Percentiles rank a stretch among this genome's conserved stretches.
Conservation (phyloP, 164 flowering plant genomes). For the Vitis amurensis region DNA sequence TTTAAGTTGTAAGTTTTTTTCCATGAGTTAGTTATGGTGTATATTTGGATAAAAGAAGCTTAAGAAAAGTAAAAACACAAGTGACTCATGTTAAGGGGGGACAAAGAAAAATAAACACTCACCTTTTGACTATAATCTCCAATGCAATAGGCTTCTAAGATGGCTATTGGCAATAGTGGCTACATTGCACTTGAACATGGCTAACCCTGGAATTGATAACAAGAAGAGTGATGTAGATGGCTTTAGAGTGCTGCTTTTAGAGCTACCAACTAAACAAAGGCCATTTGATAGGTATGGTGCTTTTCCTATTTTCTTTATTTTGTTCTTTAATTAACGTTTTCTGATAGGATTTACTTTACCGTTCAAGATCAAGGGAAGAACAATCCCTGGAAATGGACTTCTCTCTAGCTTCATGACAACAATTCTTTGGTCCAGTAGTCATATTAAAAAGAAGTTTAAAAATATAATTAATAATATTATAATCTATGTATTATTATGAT, state of each 20-base stretch:
- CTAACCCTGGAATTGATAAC: conserved; percentile 43
- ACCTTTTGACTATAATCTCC: background rate
- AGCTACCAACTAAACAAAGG: conserved; percentile 71
- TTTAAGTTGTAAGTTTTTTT: too few species aligned
- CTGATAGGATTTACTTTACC: too few species aligned
- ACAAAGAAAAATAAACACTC: background rate
- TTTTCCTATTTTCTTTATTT: background rate
- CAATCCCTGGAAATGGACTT: conserved; percentile 78
- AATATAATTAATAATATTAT: too few species aligned
- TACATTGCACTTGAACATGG: conserved; percentile 74
- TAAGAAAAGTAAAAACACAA: too few species aligned
- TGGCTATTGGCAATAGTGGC: conserved; percentile 60
- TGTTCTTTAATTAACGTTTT: background rate
- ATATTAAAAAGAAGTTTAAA: too few species aligned
- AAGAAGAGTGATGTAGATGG: conserved; percentile 68
- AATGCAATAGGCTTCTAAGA: conserved; percentile 67
- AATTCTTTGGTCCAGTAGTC: conserved; percentile 28
- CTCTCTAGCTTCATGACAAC: conserved; percentile 56
- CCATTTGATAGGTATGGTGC: conserved; percentile 58
- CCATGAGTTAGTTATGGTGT: too few species aligned
- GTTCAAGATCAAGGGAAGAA: conserved; percentile 58
- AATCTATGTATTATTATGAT: too few species aligned
- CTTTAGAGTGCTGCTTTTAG: conserved; percentile 81
- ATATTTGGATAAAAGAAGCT: too few species aligned
- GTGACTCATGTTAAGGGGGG: too few species aligned